These are phyloP conservation scores for Vitis amurensis DNA, from an alignment of 164 flowering plant species.

Conservation along the genomic window DNA sequence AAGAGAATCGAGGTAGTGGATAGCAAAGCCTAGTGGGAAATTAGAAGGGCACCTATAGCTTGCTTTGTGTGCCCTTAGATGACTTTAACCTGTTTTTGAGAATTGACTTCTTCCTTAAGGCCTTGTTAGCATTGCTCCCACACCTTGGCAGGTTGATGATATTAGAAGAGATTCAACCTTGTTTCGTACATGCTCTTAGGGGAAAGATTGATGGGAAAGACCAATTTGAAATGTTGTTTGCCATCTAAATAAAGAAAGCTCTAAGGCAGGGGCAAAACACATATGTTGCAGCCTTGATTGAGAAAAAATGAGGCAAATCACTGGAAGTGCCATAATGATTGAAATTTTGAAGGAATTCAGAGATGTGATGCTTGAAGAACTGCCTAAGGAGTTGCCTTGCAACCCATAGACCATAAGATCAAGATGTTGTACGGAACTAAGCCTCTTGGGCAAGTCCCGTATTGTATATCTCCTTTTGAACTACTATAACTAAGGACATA, in stretches of 20 bases:
- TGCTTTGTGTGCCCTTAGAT: conserved; percentile 7
- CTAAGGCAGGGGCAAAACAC: background rate
- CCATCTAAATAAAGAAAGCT: background rate
- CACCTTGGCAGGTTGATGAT: conserved; percentile 10
- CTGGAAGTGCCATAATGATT: background rate
- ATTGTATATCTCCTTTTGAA: conserved; percentile 5
- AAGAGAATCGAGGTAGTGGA: background rate
- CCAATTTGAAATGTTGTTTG: background rate
- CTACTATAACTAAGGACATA: background rate
- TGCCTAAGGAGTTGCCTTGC: background rate
- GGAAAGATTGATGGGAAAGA: background rate
- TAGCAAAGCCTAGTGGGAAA: background rate
- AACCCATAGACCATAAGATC: background rate
- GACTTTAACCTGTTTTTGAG: conserved; percentile 15
- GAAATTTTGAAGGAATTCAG: background rate
- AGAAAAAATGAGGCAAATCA: background rate
- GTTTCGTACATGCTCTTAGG: conserved; percentile 1
- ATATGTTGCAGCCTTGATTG: background rate
- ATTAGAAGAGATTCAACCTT: background rate
- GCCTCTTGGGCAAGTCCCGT: background rate
- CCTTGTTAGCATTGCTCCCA: background rate
- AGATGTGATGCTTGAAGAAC: conserved; percentile 11
- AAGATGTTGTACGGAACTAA: background rate
- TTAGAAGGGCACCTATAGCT: background rate
- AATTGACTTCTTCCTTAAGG: background rate